Base-by-base conservation (phyloP, 148 eudicot genomes). In the Suaeda aralocaspica region DNA sequence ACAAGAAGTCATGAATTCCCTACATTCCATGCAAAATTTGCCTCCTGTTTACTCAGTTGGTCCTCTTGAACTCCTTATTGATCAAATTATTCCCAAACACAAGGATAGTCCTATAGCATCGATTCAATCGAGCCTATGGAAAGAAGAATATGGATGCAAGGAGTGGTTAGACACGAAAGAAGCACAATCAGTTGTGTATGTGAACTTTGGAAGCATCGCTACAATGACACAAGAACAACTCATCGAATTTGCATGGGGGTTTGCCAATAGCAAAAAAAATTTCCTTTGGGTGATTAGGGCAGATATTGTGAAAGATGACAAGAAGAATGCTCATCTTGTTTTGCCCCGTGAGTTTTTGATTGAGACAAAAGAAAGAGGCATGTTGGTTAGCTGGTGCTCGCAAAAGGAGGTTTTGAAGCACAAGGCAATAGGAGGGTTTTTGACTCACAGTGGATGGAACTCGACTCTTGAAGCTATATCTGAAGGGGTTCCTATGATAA, bases 281-380 rank as follows among this genome's bases (percentile, higher is more conserved):
- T 87, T 87, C 10, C 41, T 87, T 15, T 85, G 92, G 92, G 73
- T 81, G n/a, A 80, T 89, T 29, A 74, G 95, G 76, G 82, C 87
- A 0, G 95, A 89, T 59, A 21, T 86, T 8, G 83, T 79, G 0
- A 5, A 50, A 0, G 89, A 88, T 0, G 83, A 82, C 0, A 66
- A 72, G n/a, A n/a, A n/a, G n/a, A n/a, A n/a, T n/a, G n/a, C n/a
- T 4, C 77, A 76, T 1, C 67, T 80, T 39, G 66, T 74, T 36
- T 45, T 86, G 29, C 84, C 91, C 13, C 62, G 74, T 1, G 88
- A 86, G 15, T 88, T 85, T 58, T 41, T 76, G 10, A 15, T 0
- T 1, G 81, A 82, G 68, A 84, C 82, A 0, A 73, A 73, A 25
- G 84, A 64, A 9, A 70, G 88, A 56, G 79, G 86, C 24, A 59